These are phyloP conservation scores for Boletus pseudopeckii DNA, from an alignment of 768 basidiomycete species.

Conservation along the genomic window DNA sequence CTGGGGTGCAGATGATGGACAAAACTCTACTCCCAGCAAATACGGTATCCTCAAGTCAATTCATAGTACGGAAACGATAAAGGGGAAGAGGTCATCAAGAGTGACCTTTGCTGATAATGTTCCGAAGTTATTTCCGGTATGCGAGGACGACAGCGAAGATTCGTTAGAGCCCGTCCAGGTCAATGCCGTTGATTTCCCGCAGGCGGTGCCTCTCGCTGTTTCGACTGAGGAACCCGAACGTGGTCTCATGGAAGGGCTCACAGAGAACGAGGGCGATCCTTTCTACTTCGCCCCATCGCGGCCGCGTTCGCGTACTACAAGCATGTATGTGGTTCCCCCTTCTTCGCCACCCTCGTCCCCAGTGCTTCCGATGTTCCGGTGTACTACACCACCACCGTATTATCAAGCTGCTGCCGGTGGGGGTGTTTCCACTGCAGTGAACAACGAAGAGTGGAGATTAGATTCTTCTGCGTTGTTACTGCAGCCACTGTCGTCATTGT, in stretches of 20 bases:
- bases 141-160: constrained; percentile 34
- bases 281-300: constrained; percentile 21
- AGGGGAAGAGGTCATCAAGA: constrained; percentile 16
- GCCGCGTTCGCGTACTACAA: constrained; percentile 28
- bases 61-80: constrained; percentile 11
- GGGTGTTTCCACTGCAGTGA: neutral
- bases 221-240: neutral
- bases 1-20: constrained; percentile 41
- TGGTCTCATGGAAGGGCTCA: neutral
- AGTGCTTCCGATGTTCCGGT: constrained; percentile 20
- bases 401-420: constrained; percentile 15
- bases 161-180: constrained; percentile 21
- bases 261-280: constrained; percentile 22
- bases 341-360: constrained; percentile 4
- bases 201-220: neutral
- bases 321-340: constrained; percentile 23
- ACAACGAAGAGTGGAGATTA: constrained; percentile 8
- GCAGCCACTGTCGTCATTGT: constrained; percentile 24
- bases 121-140: constrained; percentile 29
- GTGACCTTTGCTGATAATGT: constrained; percentile 16
- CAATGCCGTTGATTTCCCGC: constrained; percentile 24
- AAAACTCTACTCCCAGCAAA: constrained; percentile 16
- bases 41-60: constrained; percentile 17
- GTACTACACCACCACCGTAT: constrained; percentile 27
- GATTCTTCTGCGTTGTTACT: constrained; percentile 27